A percentile compares a stretch with the other conserved stretches of the same genome.
Evolutionary conservation across 2,329 filamentous ascomycete genomes (phyloP).

Genomic region (Fusarium sp.): DNA sequence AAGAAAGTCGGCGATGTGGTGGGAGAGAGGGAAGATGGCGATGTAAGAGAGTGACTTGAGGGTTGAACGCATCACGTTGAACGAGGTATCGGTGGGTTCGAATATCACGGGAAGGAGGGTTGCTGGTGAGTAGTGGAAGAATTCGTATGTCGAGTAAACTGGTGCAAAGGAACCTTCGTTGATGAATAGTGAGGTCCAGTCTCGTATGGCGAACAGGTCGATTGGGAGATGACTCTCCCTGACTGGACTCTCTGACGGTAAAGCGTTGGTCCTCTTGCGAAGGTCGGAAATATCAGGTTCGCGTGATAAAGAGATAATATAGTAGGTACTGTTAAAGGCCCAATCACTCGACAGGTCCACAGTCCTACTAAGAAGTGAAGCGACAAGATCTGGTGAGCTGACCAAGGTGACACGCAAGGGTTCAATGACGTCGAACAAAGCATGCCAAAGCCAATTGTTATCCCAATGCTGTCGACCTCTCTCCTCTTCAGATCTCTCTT

Average conservation of each 20-base stretch:
- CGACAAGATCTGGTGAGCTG: slow-evolving; percentile 72
- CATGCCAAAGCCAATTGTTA: slow-evolving; percentile 65
- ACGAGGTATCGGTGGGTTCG: slow-evolving; percentile 54
- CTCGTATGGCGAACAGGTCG: slow-evolving; percentile 67
- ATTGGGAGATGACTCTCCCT: slow-evolving; percentile 41
- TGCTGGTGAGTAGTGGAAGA: slow-evolving; percentile 73
- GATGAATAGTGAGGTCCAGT: slow-evolving; percentile 74
- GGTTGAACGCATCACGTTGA: slow-evolving; percentile 51
- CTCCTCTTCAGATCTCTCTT: slow-evolving; percentile 32
- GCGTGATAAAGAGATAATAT: slow-evolving; percentile 66
- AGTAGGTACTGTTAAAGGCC: slow-evolving; percentile 73
- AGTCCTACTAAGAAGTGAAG: slow-evolving; percentile 68
- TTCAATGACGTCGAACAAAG: slow-evolving; percentile 65
- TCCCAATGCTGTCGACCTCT: slow-evolving; percentile 38
- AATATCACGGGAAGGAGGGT: slow-evolving; percentile 69
- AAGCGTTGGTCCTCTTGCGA: background rate
- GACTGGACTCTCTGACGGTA: slow-evolving; percentile 27
- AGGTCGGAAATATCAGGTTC: background rate
- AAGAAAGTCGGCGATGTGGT: slow-evolving; percentile 66
- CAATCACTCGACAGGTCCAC: slow-evolving; percentile 70
- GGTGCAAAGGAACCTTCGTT: slow-evolving; percentile 83
- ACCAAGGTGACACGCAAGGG: slow-evolving; percentile 67
- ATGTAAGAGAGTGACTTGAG: slow-evolving; percentile 69
- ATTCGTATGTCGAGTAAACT: slow-evolving; percentile 78
- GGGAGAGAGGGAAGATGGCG: slow-evolving; percentile 74